Evolutionary conservation across 2,329 filamentous ascomycete genomes (phyloP), one percentile per base, ranked within the genome.

Genomic region (Coniochaeta ligniaria): DNA sequence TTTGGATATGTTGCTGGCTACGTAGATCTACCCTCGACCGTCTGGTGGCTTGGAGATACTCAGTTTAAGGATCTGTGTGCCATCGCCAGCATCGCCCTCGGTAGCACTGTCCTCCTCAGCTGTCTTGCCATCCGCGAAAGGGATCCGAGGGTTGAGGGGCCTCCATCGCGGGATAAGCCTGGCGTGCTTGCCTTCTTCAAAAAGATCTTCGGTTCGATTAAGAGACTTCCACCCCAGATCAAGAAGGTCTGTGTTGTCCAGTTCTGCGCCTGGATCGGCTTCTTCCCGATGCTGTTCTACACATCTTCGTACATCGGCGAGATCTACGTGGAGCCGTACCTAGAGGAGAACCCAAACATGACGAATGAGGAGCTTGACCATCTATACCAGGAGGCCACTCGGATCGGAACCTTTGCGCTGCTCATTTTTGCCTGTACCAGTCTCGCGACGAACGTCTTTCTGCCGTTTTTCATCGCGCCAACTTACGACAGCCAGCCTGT

Each of bases 201-300:
- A 65, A 84, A 86, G 67, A 86, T 96, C 2, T 88, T 89, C 71
- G 83, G 81, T 57, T 92, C 92, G 0, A 89, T 96, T 64, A 85
- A 83, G 67, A 83, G 87, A 43, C 80, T 98, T 7, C 93, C 94
- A 1, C 87, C 88, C 0, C 92, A 96, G 73, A 92, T 95, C 65
- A 83, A 83, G 63, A 88, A 85, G 64, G 91, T 97, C 41, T 97
- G 93, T 70, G 78, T 87, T 65, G 89, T 93, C 0, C 90, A 95
- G 71, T 86, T 94, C 67, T 93, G 88, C 63, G 91, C 92, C 6
- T 98, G 93, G 93, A 87, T 97, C 60, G 94, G 92, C 59, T 97
- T 94, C 85, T 98, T 97, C 69, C 93, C 93, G 1, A 92, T 96
- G 73, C 81, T 98, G 2, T 97, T 96, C 76, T 98, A 98, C 77